Evolutionary conservation across 176 grass and related monocot genomes (phyloP), one percentile per base, ranked within the genome.

Genomic region (Carex parvula): DNA sequence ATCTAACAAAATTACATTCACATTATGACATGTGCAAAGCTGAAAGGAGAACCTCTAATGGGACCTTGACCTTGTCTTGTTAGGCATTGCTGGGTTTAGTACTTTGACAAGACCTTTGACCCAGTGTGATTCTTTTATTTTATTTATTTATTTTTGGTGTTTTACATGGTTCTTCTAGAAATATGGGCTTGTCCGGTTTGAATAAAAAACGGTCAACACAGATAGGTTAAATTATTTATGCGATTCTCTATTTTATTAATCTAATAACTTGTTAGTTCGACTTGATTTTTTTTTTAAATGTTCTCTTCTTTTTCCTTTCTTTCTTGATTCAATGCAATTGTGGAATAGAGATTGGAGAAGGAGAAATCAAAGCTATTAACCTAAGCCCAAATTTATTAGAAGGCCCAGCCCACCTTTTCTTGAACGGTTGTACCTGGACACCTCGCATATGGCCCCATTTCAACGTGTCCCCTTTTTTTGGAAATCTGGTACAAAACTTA

Each of bases 11-110:
- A 67, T 52, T 83, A 10, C 57, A 55, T 68, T 62, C 35, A 81
- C 60, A 64, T 64, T 46, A 16, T 46, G n/a, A 54, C 67, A 41
- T 70, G 2, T 69, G 33, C 33, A 69, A 64, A 66, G 37, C 24
- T 67, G 60, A 82, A 54, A 53, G 20, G 6, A 54, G 37, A 82
- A 82, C 61, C 6, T 5, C 4, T 52, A 42, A 48, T 81, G 56
- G 79, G 59, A 54, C 41, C 81, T 67, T 66, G 64, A 69, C 21
- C 41, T n/a, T 68, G 78, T 80, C 78, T 8, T 80, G 80, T 68
- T 8, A 83, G 21, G 20, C 20, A 83, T 55, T 41, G 3, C 41
- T 50, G 50, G 33, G 4, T 65, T 65, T 30, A 50, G 61, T 68
- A 83, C 62, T 46, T 53, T 83, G 33, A 83, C 26, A 41, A 17